These are phyloP conservation scores for Obba rivulosa DNA, from an alignment of 768 basidiomycete genomes.

Conservation along the genomic window DNA sequence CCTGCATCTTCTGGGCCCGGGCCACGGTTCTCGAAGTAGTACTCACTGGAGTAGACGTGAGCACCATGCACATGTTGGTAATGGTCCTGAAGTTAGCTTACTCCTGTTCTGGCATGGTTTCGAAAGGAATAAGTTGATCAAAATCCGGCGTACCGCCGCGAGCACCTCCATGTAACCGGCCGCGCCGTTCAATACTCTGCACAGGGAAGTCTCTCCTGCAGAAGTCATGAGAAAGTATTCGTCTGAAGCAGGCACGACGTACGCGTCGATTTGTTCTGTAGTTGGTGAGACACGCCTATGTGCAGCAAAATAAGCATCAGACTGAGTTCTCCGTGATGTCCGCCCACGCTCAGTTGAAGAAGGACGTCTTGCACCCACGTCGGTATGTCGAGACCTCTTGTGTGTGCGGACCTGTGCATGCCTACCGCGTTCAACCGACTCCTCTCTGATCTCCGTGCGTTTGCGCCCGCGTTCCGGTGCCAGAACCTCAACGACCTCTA, in stretches of 20 bases:
- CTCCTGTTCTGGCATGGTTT: background rate
- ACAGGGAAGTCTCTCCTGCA: too few species aligned
- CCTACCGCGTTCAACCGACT: background rate
- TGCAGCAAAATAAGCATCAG: background rate
- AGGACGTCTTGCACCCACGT: background rate
- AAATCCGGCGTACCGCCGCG: too few species aligned
- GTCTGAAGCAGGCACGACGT: background rate
- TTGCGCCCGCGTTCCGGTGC: background rate
- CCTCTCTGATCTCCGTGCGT: background rate
- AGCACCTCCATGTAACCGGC: too few species aligned
- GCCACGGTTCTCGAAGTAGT: background rate
- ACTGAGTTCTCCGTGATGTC: background rate
- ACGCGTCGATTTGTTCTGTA: too few species aligned
- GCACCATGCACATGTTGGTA: background rate
- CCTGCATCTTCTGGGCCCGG: conserved; percentile 12
- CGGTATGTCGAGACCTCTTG: background rate
- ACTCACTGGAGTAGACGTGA: background rate
- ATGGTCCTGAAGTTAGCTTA: background rate
- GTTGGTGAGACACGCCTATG: too few species aligned
- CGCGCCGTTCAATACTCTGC: too few species aligned
- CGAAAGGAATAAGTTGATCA: background rate
- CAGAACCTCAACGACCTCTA: background rate
- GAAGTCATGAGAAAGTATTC: too few species aligned
- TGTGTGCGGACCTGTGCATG: background rate
- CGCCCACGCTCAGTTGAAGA: conserved; percentile 1